Evolutionary conservation across 1,284 basidiomycete genomes (phyloP), one percentile per base, ranked within the genome.

Genomic region (Marasmius oreades): DNA sequence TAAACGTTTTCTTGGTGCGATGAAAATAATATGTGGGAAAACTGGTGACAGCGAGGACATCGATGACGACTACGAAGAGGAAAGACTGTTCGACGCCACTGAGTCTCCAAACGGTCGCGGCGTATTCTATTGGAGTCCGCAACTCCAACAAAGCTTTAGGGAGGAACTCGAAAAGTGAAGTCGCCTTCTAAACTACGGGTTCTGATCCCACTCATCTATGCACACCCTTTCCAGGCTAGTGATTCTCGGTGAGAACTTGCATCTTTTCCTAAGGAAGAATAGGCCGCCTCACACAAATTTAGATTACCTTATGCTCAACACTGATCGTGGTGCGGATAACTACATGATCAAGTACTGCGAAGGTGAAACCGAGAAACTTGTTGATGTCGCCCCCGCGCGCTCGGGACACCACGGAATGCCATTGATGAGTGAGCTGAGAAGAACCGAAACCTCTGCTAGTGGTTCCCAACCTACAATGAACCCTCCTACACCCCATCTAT

Each of bases 251-350:
- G 70, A 28, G 64, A 48, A 14, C 36, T 51, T 22, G 14, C 39
- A 50, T n/a, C 26, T 20, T 23, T 24, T 54, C 43, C n/a, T 6
- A 33, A 7, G 6, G 37, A 7, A n/a, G 16, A 24, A 23, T 2
- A 26, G 20, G 42, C 12, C 42, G 42, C 12, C 42, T 20, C 26
- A 53, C 45, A 5, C 33, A 34, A 52, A 31, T 56, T 26, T 67
- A 85, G 93, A 94, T 71, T 93, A 88, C 70, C 78, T 95, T 46
- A 94, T 94, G 90, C 82, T 91, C 56, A 93, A 93, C 69, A 94
- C 92, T 11, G 91, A 90, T 64, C 83, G 88, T 53, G 89, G 85
- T 37, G 85, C 88, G 2, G 91, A 93, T 74, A 92, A 92, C 69
- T 92, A 90, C 70, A 93, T 93, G 90, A 90, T 92, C 72, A 91